These are phyloP conservation scores for Xylaria castorea DNA, from an alignment of 495 filamentous ascomycete genomes.

Conservation along the genomic window DNA sequence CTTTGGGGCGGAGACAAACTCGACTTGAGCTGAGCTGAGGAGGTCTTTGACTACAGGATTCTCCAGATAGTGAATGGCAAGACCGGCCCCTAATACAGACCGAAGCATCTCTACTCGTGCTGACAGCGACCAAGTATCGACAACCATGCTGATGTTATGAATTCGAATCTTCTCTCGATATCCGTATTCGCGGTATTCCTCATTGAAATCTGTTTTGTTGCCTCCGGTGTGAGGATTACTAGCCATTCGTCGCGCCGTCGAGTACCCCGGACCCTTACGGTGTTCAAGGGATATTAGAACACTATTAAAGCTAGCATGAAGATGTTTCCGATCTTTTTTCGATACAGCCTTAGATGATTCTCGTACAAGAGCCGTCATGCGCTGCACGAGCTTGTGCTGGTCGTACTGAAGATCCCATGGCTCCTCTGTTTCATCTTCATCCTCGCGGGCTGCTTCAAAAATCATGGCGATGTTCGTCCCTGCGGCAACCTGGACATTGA, in stretches of 20 bases:
- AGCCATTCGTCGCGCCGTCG: conserved; percentile 47
- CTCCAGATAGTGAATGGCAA: conserved; percentile 78
- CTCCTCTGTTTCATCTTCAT: conserved; percentile 68
- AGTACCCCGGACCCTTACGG: conserved; percentile 55
- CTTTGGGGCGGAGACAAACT: conserved; percentile 35
- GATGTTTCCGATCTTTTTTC: conserved; percentile 77
- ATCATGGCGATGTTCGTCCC: conserved; percentile 90
- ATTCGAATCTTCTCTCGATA: conserved; percentile 79
- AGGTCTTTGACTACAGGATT: conserved; percentile 82
- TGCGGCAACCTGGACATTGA: conserved; percentile 81
- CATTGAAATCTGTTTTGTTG: conserved; percentile 70
- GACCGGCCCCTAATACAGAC: conserved; percentile 79
- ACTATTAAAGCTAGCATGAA: conserved; percentile 80
- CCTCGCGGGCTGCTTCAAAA: conserved; percentile 78
- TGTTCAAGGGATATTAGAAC: conserved; percentile 86
- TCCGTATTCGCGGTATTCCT: conserved; percentile 77
- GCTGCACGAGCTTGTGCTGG: conserved; percentile 66
- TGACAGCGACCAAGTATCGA: conserved; percentile 92
- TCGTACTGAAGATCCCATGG: conserved; percentile 51
- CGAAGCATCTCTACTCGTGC: conserved; percentile 77
- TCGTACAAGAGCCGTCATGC: conserved; percentile 56
- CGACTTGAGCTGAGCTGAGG: conserved; percentile 52
- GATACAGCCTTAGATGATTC: conserved; percentile 74
- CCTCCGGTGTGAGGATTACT: conserved; percentile 51
- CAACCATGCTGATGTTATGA: conserved; percentile 73